Conservation (phyloP, 495 filamentous ascomycete genomes). For the Penicillium maclennaniae region DNA sequence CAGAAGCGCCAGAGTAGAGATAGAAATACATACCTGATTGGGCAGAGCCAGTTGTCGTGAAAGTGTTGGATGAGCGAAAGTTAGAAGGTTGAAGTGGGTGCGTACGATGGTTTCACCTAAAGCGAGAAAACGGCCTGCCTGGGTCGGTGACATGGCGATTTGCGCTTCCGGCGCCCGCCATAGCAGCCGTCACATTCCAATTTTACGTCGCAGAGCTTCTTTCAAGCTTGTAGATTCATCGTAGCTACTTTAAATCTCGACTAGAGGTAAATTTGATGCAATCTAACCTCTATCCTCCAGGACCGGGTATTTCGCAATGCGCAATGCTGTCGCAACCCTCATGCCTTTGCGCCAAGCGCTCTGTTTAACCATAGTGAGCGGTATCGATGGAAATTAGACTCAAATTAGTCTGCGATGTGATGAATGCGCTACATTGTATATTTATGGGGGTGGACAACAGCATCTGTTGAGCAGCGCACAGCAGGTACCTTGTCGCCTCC, state of each 20-base stretch:
- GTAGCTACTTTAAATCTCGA: not conserved
- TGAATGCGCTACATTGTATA: not conserved
- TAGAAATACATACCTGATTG: slow-evolving; percentile 18
- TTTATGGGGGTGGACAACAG: not conserved
- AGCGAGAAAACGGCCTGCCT: slow-evolving; percentile 39
- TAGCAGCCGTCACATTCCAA: slow-evolving; percentile 23
- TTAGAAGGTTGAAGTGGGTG: slow-evolving; percentile 33
- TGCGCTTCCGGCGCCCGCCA: slow-evolving; percentile 29
- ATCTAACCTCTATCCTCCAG: not conserved
- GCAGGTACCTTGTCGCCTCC: slow-evolving; percentile 16
- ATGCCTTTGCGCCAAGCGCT: slow-evolving; percentile 27
- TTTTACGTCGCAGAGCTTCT: not conserved
- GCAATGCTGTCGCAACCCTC: slow-evolving; percentile 29
- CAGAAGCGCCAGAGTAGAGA: slow-evolving; percentile 1
- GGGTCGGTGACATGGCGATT: slow-evolving; percentile 40
- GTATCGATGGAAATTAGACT: slow-evolving; percentile 2
- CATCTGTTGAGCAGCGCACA: slow-evolving; percentile 3
- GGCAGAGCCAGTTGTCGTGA: slow-evolving; percentile 11
- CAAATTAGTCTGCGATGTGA: not conserved
- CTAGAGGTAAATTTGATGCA: not conserved
- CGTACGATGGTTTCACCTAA: slow-evolving; percentile 45
- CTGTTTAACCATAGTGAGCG: slow-evolving; percentile 11
- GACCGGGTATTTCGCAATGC: slow-evolving; percentile 22
- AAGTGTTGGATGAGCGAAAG: slow-evolving; percentile 20
- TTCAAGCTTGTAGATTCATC: not conserved